Evolutionary conservation across 257 asterid genomes (phyloP).

Genomic region (Solanum microdontum): DNA sequence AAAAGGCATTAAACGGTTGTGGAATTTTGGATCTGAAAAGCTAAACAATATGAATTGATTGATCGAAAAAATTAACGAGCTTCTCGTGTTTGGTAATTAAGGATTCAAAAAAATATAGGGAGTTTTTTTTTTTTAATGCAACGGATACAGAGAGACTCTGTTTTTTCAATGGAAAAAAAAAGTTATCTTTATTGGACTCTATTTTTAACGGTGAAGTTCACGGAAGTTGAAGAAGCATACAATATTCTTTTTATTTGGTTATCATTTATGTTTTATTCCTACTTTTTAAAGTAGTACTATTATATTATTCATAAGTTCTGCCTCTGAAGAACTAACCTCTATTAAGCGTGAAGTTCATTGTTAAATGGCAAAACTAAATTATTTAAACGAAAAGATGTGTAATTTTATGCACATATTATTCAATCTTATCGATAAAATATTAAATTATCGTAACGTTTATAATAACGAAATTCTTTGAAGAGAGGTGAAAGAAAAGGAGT

Average conservation of each 20-base stretch:
- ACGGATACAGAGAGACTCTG: background rate
- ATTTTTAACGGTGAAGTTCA: background rate
- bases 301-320: background rate
- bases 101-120: slow-evolving; percentile 13
- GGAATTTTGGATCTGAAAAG: slow-evolving; percentile 22
- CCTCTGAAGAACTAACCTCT: background rate
- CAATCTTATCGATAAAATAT: too few relatives aligned
- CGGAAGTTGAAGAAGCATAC: background rate
- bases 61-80: slow-evolving; percentile 6
- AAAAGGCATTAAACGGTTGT: background rate
- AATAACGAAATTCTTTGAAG: too few relatives aligned
- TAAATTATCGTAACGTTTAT: background rate
- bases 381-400: too few relatives aligned
- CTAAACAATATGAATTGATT: background rate
- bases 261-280: background rate
- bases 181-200: slow-evolving; percentile 21
- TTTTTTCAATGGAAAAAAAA: background rate
- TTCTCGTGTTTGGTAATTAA: slow-evolving; percentile 38
- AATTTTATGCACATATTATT: too few relatives aligned
- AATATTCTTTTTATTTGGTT: background rate
- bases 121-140: slow-evolving; percentile 29
- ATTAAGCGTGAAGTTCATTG: background rate
- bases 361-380: too few relatives aligned
- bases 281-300: background rate
- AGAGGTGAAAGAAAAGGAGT: background rate